A percentile compares a stretch with the other conserved stretches of the same genome.
Evolutionary conservation across 129 eudicot species (phyloP).

Genomic region (Chrysanthemum lavandulifolium): DNA sequence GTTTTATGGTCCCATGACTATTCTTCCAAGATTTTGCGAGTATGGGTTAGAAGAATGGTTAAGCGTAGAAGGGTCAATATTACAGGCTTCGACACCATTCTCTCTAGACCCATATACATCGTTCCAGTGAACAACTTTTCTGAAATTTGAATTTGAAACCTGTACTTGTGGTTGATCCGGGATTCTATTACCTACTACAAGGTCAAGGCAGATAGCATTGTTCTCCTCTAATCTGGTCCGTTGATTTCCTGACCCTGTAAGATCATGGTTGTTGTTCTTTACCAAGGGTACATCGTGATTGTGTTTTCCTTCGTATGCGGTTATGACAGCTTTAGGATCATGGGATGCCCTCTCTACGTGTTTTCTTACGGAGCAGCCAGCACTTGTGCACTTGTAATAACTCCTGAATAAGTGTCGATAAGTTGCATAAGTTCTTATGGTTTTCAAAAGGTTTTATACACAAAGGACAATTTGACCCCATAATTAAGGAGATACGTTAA

Average conservation of each 20-base stretch:
- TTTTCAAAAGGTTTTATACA: background rate
- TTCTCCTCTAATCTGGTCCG: conserved; percentile 52
- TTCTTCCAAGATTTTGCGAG: conserved; percentile 56
- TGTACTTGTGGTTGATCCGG: conserved; percentile 38
- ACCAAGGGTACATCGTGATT: conserved; percentile 86
- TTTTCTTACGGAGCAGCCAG: conserved; percentile 86
- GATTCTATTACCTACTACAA: conserved; percentile 65
- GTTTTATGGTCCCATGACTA: conserved; percentile 48
- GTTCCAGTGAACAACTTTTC: conserved; percentile 51
- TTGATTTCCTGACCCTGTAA: conserved; percentile 37
- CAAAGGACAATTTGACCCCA: too few species aligned
- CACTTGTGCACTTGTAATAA: conserved; percentile 92
- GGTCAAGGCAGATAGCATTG: conserved; percentile 67
- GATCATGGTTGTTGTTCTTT: conserved; percentile 53
- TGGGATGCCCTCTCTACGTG: conserved; percentile 97
- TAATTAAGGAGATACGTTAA: too few species aligned
- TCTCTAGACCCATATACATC: conserved; percentile 55
- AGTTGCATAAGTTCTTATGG: conserved; percentile 1
- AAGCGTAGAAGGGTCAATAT: conserved; percentile 43
- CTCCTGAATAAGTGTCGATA: conserved; percentile 52
- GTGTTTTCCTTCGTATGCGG: conserved; percentile 96
- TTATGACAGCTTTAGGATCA: conserved; percentile 93
- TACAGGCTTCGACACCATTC: conserved; percentile 42
- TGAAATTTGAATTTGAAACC: conserved; percentile 31
- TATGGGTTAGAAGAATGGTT: conserved; percentile 54